Evolutionary conservation across 2,329 filamentous ascomycete genomes (phyloP).

Genomic region (Paecilomyces sp.): DNA sequence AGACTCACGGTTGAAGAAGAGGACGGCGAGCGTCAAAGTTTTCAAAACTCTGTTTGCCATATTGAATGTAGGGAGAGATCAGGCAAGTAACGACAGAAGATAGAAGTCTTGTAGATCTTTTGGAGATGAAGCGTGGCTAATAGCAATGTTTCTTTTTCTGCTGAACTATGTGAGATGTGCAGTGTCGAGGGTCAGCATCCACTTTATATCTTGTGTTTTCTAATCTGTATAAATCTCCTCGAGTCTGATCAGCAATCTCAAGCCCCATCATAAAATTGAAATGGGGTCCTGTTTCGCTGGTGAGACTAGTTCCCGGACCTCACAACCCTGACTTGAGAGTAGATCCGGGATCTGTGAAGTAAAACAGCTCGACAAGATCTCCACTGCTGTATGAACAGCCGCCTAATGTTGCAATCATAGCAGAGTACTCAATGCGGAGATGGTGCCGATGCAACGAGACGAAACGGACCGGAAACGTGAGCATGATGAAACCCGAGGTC

Average conservation of each 20-base stretch:
- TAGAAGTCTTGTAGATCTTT: no score
- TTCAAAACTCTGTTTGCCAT: constrained; percentile 5
- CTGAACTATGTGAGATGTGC: no score
- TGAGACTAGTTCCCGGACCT: no score
- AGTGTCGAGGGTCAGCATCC: background rate
- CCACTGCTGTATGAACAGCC: background rate
- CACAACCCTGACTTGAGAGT: no score
- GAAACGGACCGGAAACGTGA: background rate
- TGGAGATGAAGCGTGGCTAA: no score
- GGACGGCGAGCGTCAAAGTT: constrained; percentile 3
- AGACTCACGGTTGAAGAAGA: constrained; percentile 8
- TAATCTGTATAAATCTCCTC: no score
- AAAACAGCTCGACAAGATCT: background rate
- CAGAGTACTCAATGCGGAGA: background rate
- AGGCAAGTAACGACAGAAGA: background rate
- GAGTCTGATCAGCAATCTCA: no score
- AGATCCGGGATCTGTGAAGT: background rate
- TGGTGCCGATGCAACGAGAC: background rate
- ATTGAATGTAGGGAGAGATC: background rate
- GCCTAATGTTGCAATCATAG: background rate
- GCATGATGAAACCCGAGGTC: background rate
- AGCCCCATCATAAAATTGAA: no score
- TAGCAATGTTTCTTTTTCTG: background rate
- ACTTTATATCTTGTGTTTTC: background rate
- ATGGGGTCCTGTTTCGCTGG: no score